These are phyloP conservation scores for Dictyostelium brefeldianum DNA, from an alignment of 78 protist species.

Conservation along the genomic window DNA sequence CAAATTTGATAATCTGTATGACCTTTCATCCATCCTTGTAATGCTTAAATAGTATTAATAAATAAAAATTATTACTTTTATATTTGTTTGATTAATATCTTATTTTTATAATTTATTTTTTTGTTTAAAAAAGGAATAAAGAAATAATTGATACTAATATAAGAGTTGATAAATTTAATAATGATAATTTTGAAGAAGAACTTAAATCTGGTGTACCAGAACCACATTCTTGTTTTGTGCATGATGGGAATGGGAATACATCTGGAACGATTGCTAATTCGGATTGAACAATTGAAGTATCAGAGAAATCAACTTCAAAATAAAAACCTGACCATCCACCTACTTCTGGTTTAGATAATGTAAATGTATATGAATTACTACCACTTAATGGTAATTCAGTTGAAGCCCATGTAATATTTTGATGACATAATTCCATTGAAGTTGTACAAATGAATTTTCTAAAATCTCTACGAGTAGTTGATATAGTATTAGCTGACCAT, in stretches of 20 bases:
- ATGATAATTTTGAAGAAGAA: too few relatives aligned
- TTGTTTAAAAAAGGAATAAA: too few relatives aligned
- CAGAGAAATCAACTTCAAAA: not conserved
- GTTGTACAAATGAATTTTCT: not conserved
- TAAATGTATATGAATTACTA: not conserved
- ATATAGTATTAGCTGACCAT: not conserved
- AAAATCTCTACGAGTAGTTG: constrained; percentile 39
- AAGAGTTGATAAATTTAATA: too few relatives aligned
- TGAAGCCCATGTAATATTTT: not conserved
- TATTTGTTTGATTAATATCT: too few relatives aligned
- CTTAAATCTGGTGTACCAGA: not conserved
- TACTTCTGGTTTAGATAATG: not conserved
- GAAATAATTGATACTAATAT: too few relatives aligned
- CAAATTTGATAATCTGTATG: not conserved
- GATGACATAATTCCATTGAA: not conserved
- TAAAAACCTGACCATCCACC: constrained; percentile 26
- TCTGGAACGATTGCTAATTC: constrained; percentile 6
- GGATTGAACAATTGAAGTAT: not conserved
- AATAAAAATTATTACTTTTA: too few relatives aligned
- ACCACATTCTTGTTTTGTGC: not conserved
- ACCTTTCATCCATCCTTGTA: constrained; percentile 11
- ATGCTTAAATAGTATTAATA: too few relatives aligned
- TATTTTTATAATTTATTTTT: too few relatives aligned
- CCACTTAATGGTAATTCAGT: not conserved
- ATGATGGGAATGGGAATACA: not conserved